Base-by-base conservation (phyloP, 129 eudicot genomes). In the Tagetes patula region DNA sequence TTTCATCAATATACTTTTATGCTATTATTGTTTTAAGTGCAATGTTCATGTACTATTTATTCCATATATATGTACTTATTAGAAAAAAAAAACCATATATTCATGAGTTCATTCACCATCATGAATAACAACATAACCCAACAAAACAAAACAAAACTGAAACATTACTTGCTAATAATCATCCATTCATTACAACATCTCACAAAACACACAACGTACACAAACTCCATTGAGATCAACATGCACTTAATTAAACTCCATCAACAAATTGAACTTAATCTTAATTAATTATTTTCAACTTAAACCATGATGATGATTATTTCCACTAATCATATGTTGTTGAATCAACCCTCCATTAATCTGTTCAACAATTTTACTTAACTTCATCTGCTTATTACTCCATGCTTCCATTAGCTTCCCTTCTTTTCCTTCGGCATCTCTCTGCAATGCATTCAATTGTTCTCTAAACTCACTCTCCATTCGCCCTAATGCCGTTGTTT, bases 341-440 rank as follows among this genome's bases (percentile, higher is more conserved):
- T 79, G 82, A 39, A 79, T 79, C 52, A 79, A 65, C 2, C 78
- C 82, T 2, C 82, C 82, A 79, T 79, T 79, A 70, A 82, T 65
- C 48, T 84, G 84, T 6, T 84, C 86, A 47, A 84, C 81, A 37
- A 87, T 54, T 59, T 82, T 84, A 70, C 81, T 75, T 64, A 87
- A 30, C 82, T 82, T 79, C 84, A 72, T 73, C 38, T 84, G 89
- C 76, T 82, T 84, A 54, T 79, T 79, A 48, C 87, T 56, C 85
- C 89, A 84, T 40, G 89, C 50, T 69, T 84, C 89, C 85, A 87
- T 84, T 59, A 87, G 50, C 78, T 79, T 87, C 38, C 72, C 78
- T 61, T 82, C 89, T 75, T 87, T 84, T 27, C 83, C 83, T 33
- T 87, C 89, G 11, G 87, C 89, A 46, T 87, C 89, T 66, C 88